Conservation (phyloP, 352 stramenopile genomes). For the Phytophthora lateralis region DNA sequence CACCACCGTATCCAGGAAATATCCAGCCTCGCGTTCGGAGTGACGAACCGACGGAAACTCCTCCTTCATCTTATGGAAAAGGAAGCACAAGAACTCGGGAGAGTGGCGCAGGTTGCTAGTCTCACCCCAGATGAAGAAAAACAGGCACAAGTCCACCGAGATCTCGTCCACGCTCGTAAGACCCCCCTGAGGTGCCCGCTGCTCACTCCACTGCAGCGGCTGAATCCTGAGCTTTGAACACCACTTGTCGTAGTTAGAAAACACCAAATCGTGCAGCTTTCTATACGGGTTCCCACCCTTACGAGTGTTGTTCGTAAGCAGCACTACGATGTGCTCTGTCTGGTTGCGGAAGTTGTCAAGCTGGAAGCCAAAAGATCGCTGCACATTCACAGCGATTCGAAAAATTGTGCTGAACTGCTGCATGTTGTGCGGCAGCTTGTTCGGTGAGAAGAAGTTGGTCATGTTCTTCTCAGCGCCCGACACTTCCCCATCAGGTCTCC, state of each 20-base stretch:
- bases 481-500: constrained; percentile 49
- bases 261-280: constrained; percentile 82
- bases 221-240: constrained; percentile 84
- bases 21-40: constrained; percentile 89
- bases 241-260: constrained; percentile 91
- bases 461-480: constrained; percentile 44
- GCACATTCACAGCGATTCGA: constrained; percentile 84
- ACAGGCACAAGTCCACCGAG: constrained; percentile 90
- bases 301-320: constrained; percentile 93
- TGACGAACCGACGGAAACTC: constrained; percentile 79
- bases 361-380: constrained; percentile 86
- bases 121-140: constrained; percentile 99
- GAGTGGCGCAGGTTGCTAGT: constrained; percentile 97
- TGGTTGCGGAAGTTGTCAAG: constrained; percentile 94
- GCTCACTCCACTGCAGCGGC: constrained; percentile 72
- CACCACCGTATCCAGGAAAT: constrained; percentile 98
- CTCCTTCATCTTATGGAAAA: constrained; percentile 97
- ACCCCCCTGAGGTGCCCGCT: constrained; percentile 70
- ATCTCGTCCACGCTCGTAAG: constrained; percentile 91
- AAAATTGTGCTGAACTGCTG: constrained; percentile 87
- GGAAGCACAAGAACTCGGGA: constrained; percentile 97
- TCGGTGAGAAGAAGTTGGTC: constrained; percentile 84
- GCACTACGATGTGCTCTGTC: constrained; percentile 96
- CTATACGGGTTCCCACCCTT: constrained; percentile 82
- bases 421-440: constrained; percentile 77